Evolutionary conservation across 129 eudicot genomes (phyloP).

Genomic region (Rutidosis leptorrhynchoides): DNA sequence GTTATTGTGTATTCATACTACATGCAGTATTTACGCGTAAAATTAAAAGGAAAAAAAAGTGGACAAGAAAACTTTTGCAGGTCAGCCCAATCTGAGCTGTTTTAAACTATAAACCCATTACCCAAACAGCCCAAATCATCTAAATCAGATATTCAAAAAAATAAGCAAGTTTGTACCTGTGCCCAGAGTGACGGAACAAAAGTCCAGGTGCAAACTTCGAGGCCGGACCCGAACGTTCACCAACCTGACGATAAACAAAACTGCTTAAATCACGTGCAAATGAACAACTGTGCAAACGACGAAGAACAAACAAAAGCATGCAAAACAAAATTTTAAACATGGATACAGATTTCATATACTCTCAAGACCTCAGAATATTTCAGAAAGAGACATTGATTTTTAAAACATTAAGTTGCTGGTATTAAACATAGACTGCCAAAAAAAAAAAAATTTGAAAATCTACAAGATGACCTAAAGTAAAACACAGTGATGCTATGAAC

Average conservation of each 20-base stretch:
- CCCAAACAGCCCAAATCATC: no score
- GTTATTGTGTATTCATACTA: neutral
- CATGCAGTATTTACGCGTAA: no score
- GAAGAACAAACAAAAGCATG: slow-evolving; percentile 3
- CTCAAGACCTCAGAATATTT: neutral
- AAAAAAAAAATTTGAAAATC: neutral
- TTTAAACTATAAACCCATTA: no score
- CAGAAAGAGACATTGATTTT: neutral
- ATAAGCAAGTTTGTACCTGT: slow-evolving; percentile 47
- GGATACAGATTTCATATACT: neutral
- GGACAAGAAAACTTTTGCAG: no score
- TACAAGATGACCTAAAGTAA: slow-evolving; percentile 10
- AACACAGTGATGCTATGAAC: neutral
- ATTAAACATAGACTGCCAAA: neutral
- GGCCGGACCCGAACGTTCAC: slow-evolving; percentile 44
- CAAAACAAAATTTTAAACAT: no score
- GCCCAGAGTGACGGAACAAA: slow-evolving; percentile 87
- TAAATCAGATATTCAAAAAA: no score
- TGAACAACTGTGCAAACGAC: neutral
- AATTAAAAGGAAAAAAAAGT: no score
- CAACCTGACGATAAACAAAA: slow-evolving; percentile 41
- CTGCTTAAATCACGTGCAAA: neutral
- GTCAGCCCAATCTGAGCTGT: neutral
- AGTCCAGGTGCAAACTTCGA: slow-evolving; percentile 55
- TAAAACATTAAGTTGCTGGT: neutral